Percentiles rank a stretch among this genome's conserved stretches.
Conservation (phyloP, 2,329 filamentous ascomycete genomes). For the Fusarium neocosmosporiellum region DNA sequence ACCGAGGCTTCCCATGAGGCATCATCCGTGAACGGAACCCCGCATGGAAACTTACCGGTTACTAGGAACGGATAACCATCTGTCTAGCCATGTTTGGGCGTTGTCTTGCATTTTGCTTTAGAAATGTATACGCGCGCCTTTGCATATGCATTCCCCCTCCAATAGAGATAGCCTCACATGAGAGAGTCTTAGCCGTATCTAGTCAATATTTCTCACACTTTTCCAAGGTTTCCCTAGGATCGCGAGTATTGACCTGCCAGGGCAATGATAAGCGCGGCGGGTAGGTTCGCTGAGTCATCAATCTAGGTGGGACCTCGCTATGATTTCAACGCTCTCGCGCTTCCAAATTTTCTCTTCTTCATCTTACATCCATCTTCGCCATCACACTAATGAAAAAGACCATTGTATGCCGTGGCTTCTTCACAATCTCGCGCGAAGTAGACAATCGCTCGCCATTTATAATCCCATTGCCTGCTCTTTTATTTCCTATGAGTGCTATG, state of each 20-base stretch:
- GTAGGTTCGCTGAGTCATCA: constrained; percentile 37
- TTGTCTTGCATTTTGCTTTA: background rate
- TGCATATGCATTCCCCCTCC: background rate
- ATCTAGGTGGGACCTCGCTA: constrained; percentile 26
- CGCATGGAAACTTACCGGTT: background rate
- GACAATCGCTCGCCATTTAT: constrained; percentile 66
- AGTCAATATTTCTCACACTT: background rate
- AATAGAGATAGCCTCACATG: background rate
- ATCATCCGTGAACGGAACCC: background rate
- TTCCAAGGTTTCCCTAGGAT: background rate
- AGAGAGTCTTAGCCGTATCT: background rate
- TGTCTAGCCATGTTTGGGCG: constrained; percentile 5
- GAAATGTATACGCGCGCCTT: background rate
- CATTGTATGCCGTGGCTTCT: constrained; percentile 52
- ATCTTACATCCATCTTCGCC: constrained; percentile 61
- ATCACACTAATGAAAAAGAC: constrained; percentile 51
- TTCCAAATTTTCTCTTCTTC: constrained; percentile 40
- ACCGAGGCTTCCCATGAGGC: background rate
- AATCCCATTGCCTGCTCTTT: constrained; percentile 65
- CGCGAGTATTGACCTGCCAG: background rate
- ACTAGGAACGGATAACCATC: background rate
- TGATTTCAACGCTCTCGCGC: constrained; percentile 11
- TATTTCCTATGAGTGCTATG: constrained; percentile 58
- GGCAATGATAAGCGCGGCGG: background rate
- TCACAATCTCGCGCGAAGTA: constrained; percentile 64